phyloP scores from a whole-genome alignment of 768 basidiomycete species.

The Mycena alexandri region DNA sequence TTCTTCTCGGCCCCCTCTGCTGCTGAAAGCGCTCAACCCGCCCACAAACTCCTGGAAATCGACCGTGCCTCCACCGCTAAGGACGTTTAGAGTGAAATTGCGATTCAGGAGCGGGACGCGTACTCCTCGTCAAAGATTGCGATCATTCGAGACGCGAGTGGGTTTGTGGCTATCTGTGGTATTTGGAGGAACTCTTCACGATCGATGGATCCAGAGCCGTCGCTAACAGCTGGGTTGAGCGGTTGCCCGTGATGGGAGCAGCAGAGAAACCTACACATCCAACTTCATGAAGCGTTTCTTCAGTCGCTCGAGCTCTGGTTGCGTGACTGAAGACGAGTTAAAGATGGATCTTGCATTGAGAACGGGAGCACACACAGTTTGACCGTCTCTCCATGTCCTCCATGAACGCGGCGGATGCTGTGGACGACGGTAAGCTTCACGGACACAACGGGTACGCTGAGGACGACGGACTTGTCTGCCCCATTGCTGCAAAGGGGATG shows the following conservation, averaged over 20 bases:
- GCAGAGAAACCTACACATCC: constrained; percentile 72
- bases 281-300: constrained; percentile 99
- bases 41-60: constrained; percentile 99
- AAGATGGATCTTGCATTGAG: background rate
- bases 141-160: constrained; percentile 96
- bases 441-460: background rate
- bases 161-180: constrained; percentile 98
- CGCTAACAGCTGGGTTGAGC: constrained; percentile 58
- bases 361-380: constrained; percentile 80
- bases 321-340: constrained; percentile 78
- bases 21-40: constrained; percentile 97
- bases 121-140: constrained; percentile 99
- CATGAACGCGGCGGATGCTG: constrained; percentile 91
- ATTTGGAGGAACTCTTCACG: constrained; percentile 99
- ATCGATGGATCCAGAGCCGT: constrained; percentile 98
- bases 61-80: constrained; percentile 96
- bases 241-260: background rate
- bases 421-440: constrained; percentile 16
- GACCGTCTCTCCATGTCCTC: constrained; percentile 97
- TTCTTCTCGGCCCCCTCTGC: constrained; percentile 96
- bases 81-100: constrained; percentile 6
- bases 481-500: constrained; percentile 61
- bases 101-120: constrained; percentile 50
- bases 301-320: constrained; percentile 91
- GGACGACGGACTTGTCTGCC: constrained; percentile 80